These are phyloP conservation scores for Linnemannia zychae DNA, from an alignment of 192 early-diverging fungal genomes.

Conservation along the genomic window DNA sequence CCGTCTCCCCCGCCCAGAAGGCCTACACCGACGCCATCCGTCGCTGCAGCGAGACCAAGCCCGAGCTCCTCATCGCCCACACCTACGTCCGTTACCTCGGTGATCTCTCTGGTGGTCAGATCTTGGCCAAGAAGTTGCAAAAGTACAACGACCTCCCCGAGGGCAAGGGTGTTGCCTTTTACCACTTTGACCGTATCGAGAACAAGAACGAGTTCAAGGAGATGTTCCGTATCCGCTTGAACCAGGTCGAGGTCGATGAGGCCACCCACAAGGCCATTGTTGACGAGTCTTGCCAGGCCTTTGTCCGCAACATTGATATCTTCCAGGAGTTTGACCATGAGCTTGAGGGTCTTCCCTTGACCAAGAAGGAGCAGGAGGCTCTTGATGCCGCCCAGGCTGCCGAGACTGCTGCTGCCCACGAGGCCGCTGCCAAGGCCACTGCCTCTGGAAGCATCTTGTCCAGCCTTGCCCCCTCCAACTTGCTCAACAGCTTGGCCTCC, in stretches of 20 bases:
- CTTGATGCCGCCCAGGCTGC: conserved; percentile 25
- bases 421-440: conserved; percentile 9
- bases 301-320: conserved; percentile 50
- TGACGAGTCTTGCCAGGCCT: conserved; percentile 44
- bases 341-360: conserved; percentile 33
- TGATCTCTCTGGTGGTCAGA: conserved; percentile 69
- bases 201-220: conserved; percentile 64
- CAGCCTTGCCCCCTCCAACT: conserved; percentile 28
- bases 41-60: conserved; percentile 47
- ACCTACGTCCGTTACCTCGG: conserved; percentile 69
- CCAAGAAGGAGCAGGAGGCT: conserved; percentile 48
- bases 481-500: conserved; percentile 31
- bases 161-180: conserved; percentile 65
- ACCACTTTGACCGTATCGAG: conserved; percentile 64
- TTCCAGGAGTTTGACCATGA: conserved; percentile 56
- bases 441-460: conserved; percentile 13
- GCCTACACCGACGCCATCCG: conserved; percentile 64
- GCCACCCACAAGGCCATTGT: conserved; percentile 40
- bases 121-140: conserved; percentile 64
- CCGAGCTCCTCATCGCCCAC: conserved; percentile 68
- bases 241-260: conserved; percentile 60
- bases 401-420: conserved; percentile 5
- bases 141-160: conserved; percentile 60
- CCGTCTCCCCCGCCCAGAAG: conserved; percentile 65
- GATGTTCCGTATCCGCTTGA: conserved; percentile 61